These are phyloP conservation scores for Podaxis sp. DNA, from an alignment of 768 basidiomycete species.

Conservation along the genomic window DNA sequence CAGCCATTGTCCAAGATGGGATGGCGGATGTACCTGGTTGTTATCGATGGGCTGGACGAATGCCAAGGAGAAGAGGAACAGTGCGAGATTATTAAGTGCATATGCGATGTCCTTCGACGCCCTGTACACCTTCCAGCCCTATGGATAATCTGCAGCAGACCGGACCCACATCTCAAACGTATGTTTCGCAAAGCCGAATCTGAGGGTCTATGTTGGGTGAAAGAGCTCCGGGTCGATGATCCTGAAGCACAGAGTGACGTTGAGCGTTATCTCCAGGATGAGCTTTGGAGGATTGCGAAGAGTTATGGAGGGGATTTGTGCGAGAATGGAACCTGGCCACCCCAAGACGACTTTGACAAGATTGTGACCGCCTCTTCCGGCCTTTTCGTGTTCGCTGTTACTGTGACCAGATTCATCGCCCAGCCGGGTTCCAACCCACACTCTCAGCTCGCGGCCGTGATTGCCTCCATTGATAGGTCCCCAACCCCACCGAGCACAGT, in stretches of 20 bases:
- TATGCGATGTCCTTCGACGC: neutral
- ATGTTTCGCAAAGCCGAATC: neutral
- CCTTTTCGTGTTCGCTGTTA: neutral
- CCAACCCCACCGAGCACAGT: neutral
- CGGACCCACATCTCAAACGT: neutral
- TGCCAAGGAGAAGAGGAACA: neutral
- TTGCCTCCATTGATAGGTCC: neutral
- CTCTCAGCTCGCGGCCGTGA: neutral
- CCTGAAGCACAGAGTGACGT: neutral
- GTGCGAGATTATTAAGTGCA: neutral
- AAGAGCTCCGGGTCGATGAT: neutral
- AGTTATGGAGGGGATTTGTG: neutral
- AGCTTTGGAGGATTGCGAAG: neutral
- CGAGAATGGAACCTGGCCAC: neutral
- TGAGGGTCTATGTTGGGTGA: neutral
- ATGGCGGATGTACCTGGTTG: neutral
- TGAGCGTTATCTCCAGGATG: neutral
- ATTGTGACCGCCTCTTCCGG: neutral
- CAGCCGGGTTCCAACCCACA: neutral
- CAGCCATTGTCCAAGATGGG: no score
- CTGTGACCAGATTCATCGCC: neutral
- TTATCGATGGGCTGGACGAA: neutral
- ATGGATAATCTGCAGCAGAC: neutral
- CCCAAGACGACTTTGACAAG: neutral
- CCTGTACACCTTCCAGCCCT: neutral